phyloP scores from a whole-genome alignment of 495 filamentous ascomycete genomes.

The Aspergillus ostianus region DNA sequence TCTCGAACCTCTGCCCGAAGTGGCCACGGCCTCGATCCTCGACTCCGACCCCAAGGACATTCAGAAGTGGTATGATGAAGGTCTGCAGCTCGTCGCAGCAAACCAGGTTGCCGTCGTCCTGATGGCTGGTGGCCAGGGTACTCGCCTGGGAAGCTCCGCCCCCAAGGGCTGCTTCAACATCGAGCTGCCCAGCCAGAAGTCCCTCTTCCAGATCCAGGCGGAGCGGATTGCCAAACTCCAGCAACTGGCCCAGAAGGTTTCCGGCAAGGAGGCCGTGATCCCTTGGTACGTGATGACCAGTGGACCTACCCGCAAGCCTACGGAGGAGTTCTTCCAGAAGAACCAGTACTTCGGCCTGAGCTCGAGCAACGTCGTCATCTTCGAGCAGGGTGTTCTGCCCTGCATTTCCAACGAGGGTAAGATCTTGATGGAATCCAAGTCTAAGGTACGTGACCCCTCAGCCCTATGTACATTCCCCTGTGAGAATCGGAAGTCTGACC shows the following conservation, averaged over 20 bases:
- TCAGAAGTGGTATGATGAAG: constrained; percentile 79
- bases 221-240: constrained; percentile 91
- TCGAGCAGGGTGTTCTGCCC: constrained; percentile 95
- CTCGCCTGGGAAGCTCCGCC: constrained; percentile 86
- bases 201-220: constrained; percentile 94
- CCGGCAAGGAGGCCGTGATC: constrained; percentile 65
- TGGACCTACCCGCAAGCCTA: constrained; percentile 89
- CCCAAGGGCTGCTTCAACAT: constrained; percentile 98
- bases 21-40: constrained; percentile 83
- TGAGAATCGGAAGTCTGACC: background rate
- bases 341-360: constrained; percentile 86
- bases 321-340: constrained; percentile 88
- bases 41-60: constrained; percentile 82
- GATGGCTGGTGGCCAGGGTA: constrained; percentile 97
- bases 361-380: constrained; percentile 83
- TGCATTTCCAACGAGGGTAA: constrained; percentile 98
- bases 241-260: constrained; percentile 69
- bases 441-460: constrained; percentile 54
- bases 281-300: constrained; percentile 99
- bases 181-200: constrained; percentile 85
- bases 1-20: constrained; percentile 88
- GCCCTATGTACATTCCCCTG: background rate
- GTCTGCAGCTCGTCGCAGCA: constrained; percentile 77
- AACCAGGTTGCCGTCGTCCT: constrained; percentile 94
- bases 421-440: constrained; percentile 89